Percentiles rank a stretch among this genome's conserved stretches.
Conservation (phyloP, 2,329 filamentous ascomycete species). For the Colletotrichum cordylinicola region DNA sequence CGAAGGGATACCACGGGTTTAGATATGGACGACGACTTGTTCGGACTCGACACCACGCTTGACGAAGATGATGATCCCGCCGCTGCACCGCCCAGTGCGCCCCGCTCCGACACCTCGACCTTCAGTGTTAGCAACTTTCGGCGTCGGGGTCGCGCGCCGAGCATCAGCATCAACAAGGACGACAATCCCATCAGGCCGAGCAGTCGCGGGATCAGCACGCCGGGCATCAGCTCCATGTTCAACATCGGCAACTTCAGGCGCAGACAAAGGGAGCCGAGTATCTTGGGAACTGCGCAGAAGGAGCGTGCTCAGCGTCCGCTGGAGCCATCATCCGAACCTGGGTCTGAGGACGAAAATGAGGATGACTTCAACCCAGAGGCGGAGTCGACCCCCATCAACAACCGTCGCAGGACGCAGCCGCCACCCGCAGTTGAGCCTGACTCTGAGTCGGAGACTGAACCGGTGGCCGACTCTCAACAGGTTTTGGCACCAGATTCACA, state of each 20-base stretch:
- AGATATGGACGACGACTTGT: conserved; percentile 54
- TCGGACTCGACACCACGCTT: conserved; percentile 43
- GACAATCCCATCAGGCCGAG: conserved; percentile 59
- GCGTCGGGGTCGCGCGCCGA: conserved; percentile 49
- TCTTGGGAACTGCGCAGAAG: conserved; percentile 59
- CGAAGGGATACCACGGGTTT: conserved; percentile 52
- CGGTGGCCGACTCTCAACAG: conserved; percentile 25
- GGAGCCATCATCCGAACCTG: conserved; percentile 22
- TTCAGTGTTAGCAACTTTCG: conserved; percentile 54
- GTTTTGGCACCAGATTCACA: conserved; percentile 28
- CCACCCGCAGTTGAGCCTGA: conserved; percentile 26
- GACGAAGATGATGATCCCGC: conserved; percentile 46
- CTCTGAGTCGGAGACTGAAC: conserved; percentile 8
- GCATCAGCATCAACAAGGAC: conserved; percentile 52
- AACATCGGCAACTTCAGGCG: conserved; percentile 65
- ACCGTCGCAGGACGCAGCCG: conserved; percentile 48
- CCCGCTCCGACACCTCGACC: conserved; percentile 50
- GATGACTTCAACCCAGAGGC: conserved; percentile 63
- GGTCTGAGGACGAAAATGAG: conserved; percentile 33
- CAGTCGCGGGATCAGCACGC: conserved; percentile 54
- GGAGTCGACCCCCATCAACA: conserved; percentile 68
- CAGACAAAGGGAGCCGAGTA: conserved; percentile 65
- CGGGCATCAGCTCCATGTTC: conserved; percentile 54
- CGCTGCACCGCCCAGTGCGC: conserved; percentile 33
- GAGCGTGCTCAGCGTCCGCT: conserved; percentile 29